These are phyloP conservation scores for Zalerion maritima DNA, from an alignment of 495 filamentous ascomycete genomes.

Conservation along the genomic window DNA sequence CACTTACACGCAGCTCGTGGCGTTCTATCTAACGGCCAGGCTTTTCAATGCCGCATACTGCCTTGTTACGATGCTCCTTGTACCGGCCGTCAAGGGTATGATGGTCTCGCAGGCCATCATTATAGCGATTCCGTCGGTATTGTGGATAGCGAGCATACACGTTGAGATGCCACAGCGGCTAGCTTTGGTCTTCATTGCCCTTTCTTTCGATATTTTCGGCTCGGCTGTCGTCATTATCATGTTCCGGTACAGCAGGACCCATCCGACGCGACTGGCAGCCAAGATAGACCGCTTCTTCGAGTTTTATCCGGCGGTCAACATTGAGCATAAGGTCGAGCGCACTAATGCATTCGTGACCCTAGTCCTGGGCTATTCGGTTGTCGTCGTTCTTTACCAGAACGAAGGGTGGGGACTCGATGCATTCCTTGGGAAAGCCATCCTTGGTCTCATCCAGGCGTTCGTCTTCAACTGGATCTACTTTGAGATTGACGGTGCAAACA, in stretches of 20 bases:
- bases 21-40: slow-evolving; percentile 39
- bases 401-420: slow-evolving; percentile 35
- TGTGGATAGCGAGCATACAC: slow-evolving; percentile 42
- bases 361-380: slow-evolving; percentile 45
- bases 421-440: slow-evolving; percentile 43
- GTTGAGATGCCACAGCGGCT: slow-evolving; percentile 28
- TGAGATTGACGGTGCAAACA: slow-evolving; percentile 40
- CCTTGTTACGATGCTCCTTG: slow-evolving; percentile 22
- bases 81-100: slow-evolving; percentile 38
- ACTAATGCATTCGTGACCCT: slow-evolving; percentile 45
- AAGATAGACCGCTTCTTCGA: slow-evolving; percentile 31
- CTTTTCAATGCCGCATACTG: slow-evolving; percentile 33
- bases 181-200: slow-evolving; percentile 32
- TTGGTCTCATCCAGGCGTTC: slow-evolving; percentile 43
- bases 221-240: slow-evolving; percentile 14
- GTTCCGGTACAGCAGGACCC: slow-evolving; percentile 12
- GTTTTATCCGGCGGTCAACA: slow-evolving; percentile 44
- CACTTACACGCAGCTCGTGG: slow-evolving; percentile 37
- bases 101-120: slow-evolving; percentile 31
- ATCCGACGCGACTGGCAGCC: slow-evolving; percentile 6
- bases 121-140: slow-evolving; percentile 21
- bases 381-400: slow-evolving; percentile 42
- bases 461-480: slow-evolving; percentile 52
- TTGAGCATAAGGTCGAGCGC: slow-evolving; percentile 46
- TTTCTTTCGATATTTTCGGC: slow-evolving; percentile 32